Base-by-base conservation (phyloP, 1,284 basidiomycete species). In the Marasmius fiardii region DNA sequence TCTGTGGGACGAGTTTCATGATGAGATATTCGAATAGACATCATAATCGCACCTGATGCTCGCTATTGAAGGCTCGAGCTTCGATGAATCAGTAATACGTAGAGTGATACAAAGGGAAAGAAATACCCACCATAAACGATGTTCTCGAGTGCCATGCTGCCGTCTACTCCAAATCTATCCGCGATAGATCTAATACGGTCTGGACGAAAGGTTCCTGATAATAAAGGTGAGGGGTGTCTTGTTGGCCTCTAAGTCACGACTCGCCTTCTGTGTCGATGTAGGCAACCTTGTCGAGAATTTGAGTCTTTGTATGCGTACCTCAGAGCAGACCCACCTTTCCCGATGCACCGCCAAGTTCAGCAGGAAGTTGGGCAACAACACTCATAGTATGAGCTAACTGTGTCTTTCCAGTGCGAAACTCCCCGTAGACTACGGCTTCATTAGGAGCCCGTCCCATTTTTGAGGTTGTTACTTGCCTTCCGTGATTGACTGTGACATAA, bases 341-440 rank as follows among this genome's bases (percentile, higher is more conserved):
- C 23, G 87, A 81, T 0, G 92, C 94, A 8, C 94, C 94, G 12
- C 94, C 94, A 67, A 95, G 82, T 54, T 96, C 93, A 3, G 85
- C 76, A 21, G 95, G 94, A 34, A 97, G 80, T 66, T 97, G 95
- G 2, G 92, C 74, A 7, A 93, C 77, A 11, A 97, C 92, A 63
- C 91, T 93, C 78, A 96, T 88, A 7, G 93, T 97, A 72, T 96
- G 93, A 24, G 91, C 92, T 43, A 96, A 77, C 66, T 96, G 94
- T 4, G 94, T 96, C 75, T 96, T 93, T 41, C 91, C 91, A 0
- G 92, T 93, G 20, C 90, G 82, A 67, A 85, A 88, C 68, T 92
- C 86, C 54, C 90, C 89, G 63, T 91, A 90, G 1, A 90, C 88
- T 90, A 48, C 20, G 54, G 21, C 14, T 24, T 7, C 21, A 5